These are phyloP conservation scores for Prunus dulcis DNA, from an alignment of 306 rosid species.

Conservation along the genomic window DNA sequence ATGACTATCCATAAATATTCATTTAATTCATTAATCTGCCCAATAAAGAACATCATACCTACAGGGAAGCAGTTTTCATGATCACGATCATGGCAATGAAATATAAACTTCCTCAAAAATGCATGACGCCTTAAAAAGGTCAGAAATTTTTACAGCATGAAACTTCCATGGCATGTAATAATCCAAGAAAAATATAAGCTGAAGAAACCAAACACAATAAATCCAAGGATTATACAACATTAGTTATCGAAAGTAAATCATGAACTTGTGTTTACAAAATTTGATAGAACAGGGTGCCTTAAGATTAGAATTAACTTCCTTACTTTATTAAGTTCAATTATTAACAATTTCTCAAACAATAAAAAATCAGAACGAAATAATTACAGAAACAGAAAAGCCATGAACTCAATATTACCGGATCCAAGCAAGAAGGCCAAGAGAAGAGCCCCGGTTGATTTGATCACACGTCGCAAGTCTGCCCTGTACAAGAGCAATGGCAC, in stretches of 20 bases:
- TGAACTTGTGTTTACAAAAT: no score
- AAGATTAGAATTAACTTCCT: background rate
- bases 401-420: constrained; percentile 43
- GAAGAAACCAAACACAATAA: no score
- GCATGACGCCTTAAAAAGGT: no score
- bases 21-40: background rate
- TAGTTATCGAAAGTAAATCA: no score
- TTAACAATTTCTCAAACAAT: background rate
- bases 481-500: constrained; percentile 64
- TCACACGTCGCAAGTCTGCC: constrained; percentile 71
- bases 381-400: background rate
- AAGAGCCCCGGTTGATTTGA: constrained; percentile 67
- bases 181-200: background rate
- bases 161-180: background rate
- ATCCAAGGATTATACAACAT: no score
- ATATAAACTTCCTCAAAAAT: no score
- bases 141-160: no score
- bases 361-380: background rate
- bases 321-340: background rate
- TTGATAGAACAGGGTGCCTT: no score
- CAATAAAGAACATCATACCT: no score
- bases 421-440: constrained; percentile 77
- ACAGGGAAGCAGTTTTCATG: no score
- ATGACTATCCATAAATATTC: background rate
- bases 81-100: no score